Conservation (phyloP, 805 yeast genomes). For the Monosporozyma siamensis region DNA sequence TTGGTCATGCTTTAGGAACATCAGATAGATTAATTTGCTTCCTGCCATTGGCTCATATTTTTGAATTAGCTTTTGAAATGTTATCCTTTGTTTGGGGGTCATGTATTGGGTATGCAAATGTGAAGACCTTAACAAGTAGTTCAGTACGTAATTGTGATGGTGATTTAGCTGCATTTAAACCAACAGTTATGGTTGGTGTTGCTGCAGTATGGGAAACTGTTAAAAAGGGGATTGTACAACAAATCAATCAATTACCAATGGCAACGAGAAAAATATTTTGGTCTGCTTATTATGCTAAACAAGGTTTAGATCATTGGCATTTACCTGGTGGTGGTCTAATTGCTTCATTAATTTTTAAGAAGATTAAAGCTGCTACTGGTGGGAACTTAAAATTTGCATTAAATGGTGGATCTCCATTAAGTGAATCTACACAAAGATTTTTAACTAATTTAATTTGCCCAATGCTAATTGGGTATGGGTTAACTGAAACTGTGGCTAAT, state of each 20-base stretch:
- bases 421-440: slow-evolving; percentile 73
- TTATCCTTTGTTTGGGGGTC: slow-evolving; percentile 83
- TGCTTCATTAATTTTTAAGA: slow-evolving; percentile 71
- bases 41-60: slow-evolving; percentile 92
- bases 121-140: slow-evolving; percentile 77
- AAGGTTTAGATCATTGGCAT: slow-evolving; percentile 49
- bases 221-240: slow-evolving; percentile 80
- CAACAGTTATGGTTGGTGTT: slow-evolving; percentile 95
- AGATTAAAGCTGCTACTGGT: slow-evolving; percentile 90
- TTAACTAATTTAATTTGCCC: slow-evolving; percentile 70
- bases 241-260: slow-evolving; percentile 57
- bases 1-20: slow-evolving; percentile 43
- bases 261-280: slow-evolving; percentile 75
- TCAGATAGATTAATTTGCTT: slow-evolving; percentile 75
- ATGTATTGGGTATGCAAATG: slow-evolving; percentile 79
- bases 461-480: slow-evolving; percentile 89
- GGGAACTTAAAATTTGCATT: slow-evolving; percentile 65
- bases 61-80: slow-evolving; percentile 84
- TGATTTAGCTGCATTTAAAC: slow-evolving; percentile 78
- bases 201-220: slow-evolving; percentile 98
- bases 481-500: slow-evolving; percentile 94
- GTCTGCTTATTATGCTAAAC: slow-evolving; percentile 73
- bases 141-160: slow-evolving; percentile 80
- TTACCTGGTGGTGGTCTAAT: slow-evolving; percentile 61
- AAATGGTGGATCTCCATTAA: slow-evolving; percentile 91